These are phyloP conservation scores for Claviceps pazoutovae DNA, from an alignment of 2,329 filamentous ascomycete species.

Conservation along the genomic window DNA sequence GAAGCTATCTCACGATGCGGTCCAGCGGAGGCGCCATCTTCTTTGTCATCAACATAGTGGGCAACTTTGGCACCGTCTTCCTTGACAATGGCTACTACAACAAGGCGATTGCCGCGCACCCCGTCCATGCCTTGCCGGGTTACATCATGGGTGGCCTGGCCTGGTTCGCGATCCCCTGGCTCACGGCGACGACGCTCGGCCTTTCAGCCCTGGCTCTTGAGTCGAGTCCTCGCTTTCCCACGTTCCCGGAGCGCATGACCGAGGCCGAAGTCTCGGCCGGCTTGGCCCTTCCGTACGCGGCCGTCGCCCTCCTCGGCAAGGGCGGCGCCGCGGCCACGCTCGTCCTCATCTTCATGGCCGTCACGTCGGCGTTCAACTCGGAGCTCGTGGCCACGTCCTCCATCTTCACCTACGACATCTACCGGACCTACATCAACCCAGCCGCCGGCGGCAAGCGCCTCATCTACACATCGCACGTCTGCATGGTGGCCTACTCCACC, in stretches of 20 bases:
- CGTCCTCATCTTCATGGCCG: constrained; percentile 78
- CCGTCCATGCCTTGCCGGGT: constrained; percentile 73
- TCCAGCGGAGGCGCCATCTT: constrained; percentile 62
- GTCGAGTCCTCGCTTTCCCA: constrained; percentile 55
- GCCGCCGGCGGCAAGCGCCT: constrained; percentile 58
- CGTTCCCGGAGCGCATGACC: constrained; percentile 57
- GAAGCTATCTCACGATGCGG: constrained; percentile 78
- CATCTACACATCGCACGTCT: constrained; percentile 64
- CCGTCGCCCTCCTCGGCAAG: constrained; percentile 68
- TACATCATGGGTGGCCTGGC: constrained; percentile 76
- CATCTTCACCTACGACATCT: constrained; percentile 77
- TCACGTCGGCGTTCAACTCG: constrained; percentile 70
- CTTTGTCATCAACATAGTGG: constrained; percentile 78
- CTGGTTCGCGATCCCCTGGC: constrained; percentile 90
- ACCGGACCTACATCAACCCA: constrained; percentile 76
- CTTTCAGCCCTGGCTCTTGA: constrained; percentile 70
- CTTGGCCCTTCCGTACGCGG: constrained; percentile 71
- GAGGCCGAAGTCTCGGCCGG: constrained; percentile 66
- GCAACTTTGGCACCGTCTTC: constrained; percentile 76
- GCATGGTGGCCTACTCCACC: constrained; percentile 57
- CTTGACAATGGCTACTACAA: constrained; percentile 84
- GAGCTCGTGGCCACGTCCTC: constrained; percentile 79
- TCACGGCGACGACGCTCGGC: constrained; percentile 80
- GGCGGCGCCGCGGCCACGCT: constrained; percentile 69
- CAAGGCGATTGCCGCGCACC: constrained; percentile 80